Evolutionary conservation across 2,329 filamentous ascomycete species (phyloP).

Genomic region (Thelonectria discophora): DNA sequence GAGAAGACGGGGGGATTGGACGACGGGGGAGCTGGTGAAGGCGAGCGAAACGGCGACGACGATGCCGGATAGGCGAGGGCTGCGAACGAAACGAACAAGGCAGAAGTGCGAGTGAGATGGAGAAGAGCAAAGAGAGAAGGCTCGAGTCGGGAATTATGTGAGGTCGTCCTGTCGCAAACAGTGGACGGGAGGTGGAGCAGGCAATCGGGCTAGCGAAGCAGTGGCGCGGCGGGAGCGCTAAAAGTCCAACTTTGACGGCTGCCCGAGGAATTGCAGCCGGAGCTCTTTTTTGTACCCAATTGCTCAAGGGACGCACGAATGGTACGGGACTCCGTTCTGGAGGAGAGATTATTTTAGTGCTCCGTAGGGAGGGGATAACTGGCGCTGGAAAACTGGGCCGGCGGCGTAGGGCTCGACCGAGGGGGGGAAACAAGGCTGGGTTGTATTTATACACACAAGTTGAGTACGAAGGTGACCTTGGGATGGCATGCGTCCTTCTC

Average conservation of each 20-base stretch:
- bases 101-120: neutral
- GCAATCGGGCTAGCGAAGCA: constrained; percentile 14
- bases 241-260: constrained; percentile 12
- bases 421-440: too few relatives aligned
- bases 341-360: too few relatives aligned
- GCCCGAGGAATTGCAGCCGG: neutral
- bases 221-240: constrained; percentile 27
- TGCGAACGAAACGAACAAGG: neutral
- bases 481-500: too few relatives aligned
- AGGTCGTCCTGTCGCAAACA: constrained; percentile 4
- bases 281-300: too few relatives aligned
- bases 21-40: neutral
- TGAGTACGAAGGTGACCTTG: too few relatives aligned
- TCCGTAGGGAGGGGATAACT: too few relatives aligned
- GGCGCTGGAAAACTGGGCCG: too few relatives aligned
- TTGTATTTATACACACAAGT: too few relatives aligned
- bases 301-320: too few relatives aligned
- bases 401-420: neutral
- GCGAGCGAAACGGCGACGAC: neutral
- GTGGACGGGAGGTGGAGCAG: constrained; percentile 10
- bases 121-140: constrained; percentile 1
- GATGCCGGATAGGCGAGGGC: neutral
- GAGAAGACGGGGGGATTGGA: neutral
- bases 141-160: neutral
- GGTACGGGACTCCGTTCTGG: too few relatives aligned